Percentiles rank a stretch among this genome's conserved stretches.
Conservation (phyloP, 352 stramenopile species). For the Thraustochytrium aureum region DNA sequence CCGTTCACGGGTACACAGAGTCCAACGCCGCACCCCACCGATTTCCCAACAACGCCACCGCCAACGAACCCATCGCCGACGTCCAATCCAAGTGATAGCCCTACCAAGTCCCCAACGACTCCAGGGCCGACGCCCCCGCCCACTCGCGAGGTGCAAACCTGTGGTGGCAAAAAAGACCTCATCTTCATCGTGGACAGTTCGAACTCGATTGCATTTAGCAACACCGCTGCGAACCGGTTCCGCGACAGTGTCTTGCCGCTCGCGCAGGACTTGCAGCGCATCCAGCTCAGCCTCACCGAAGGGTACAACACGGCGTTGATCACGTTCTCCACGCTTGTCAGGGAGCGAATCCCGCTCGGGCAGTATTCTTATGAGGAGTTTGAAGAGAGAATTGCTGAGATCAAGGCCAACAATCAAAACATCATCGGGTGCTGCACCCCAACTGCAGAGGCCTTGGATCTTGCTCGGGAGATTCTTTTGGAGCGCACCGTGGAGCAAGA, state of each 20-base stretch:
- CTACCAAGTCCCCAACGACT: neutral
- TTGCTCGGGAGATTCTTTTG: neutral
- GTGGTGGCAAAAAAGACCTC: neutral
- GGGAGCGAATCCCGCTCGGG: neutral
- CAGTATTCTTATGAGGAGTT: neutral
- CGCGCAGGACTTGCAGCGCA: conserved; percentile 10
- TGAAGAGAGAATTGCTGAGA: neutral
- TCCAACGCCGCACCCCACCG: neutral
- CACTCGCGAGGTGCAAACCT: neutral
- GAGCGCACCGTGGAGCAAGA: neutral
- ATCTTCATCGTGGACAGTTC: conserved; percentile 19
- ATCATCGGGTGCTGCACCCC: conserved; percentile 15
- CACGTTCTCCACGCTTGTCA: conserved; percentile 9
- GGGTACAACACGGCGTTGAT: neutral
- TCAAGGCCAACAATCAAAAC: neutral
- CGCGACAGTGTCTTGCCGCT: neutral
- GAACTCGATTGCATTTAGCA: neutral
- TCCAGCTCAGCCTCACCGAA: neutral
- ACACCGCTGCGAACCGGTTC: neutral
- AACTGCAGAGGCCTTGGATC: neutral
- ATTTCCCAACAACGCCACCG: neutral
- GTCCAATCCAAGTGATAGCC: neutral
- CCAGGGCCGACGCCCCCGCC: neutral
- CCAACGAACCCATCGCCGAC: neutral
- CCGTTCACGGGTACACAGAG: neutral